These are phyloP conservation scores for Malassezia vespertilionis DNA, from an alignment of 1,284 basidiomycete genomes.

Conservation along the genomic window DNA sequence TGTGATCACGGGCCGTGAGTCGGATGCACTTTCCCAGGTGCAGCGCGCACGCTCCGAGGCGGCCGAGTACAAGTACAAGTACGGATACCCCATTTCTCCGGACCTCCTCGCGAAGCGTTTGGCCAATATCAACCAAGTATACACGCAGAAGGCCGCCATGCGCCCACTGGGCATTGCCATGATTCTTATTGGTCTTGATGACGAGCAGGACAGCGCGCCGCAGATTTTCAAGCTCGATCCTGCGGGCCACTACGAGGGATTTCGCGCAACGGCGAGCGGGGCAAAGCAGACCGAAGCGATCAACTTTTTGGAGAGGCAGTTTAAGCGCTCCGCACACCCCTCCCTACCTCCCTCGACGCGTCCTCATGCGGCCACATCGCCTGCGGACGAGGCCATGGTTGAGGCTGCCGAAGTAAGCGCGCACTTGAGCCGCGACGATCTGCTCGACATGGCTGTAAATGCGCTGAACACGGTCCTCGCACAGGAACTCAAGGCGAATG, in stretches of 20 bases:
- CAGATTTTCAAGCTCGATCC: slow-evolving; percentile 97
- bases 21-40: slow-evolving; percentile 87
- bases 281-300: slow-evolving; percentile 98
- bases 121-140: slow-evolving; percentile 98
- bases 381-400: slow-evolving; percentile 28
- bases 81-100: slow-evolving; percentile 93
- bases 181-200: slow-evolving; percentile 88
- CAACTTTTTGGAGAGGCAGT: slow-evolving; percentile 92
- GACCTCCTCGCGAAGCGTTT: slow-evolving; percentile 84
- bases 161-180: slow-evolving; percentile 90
- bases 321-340: slow-evolving; percentile 55
- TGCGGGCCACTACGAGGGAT: slow-evolving; percentile 95
- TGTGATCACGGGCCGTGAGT: slow-evolving; percentile 90
- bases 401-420: slow-evolving; percentile 26
- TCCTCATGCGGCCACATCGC: slow-evolving; percentile 1
- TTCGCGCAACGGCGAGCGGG: slow-evolving; percentile 88
- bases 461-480: slow-evolving; percentile 82
- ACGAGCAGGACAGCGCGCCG: slow-evolving; percentile 59
- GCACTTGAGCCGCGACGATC: slow-evolving; percentile 29
- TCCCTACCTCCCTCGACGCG: slow-evolving; percentile 4
- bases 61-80: slow-evolving; percentile 84
- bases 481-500: slow-evolving; percentile 73
- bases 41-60: slow-evolving; percentile 78
- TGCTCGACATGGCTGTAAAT: slow-evolving; percentile 75
- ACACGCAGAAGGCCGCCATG: slow-evolving; percentile 95